phyloP scores from a whole-genome alignment of 768 basidiomycete genomes.

The Macrolepiota albuminosa region DNA sequence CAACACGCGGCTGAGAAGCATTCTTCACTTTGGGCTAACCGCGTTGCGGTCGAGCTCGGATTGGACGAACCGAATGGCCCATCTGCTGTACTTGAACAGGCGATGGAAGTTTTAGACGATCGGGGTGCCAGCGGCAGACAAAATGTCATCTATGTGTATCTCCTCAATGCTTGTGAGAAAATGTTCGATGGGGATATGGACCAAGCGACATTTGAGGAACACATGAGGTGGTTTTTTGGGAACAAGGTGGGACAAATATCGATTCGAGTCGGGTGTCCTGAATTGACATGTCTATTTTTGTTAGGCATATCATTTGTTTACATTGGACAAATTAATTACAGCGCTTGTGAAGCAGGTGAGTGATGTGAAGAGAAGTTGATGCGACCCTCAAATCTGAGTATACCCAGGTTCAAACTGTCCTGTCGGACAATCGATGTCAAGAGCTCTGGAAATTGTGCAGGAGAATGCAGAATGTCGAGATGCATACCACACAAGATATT shows the following conservation, averaged over 20 bases:
- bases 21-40: slow-evolving; percentile 65
- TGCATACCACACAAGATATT: slow-evolving; percentile 56
- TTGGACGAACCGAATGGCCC: slow-evolving; percentile 82
- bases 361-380: neutral
- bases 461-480: slow-evolving; percentile 49
- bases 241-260: slow-evolving; percentile 54
- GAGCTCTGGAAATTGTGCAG: slow-evolving; percentile 79
- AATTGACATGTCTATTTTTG: slow-evolving; percentile 22
- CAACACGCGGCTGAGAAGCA: slow-evolving; percentile 66
- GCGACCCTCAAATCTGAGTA: neutral
- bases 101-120: slow-evolving; percentile 55
- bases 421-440: slow-evolving; percentile 81
- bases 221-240: slow-evolving; percentile 92
- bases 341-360: slow-evolving; percentile 88
- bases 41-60: slow-evolving; percentile 78
- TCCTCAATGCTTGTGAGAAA: slow-evolving; percentile 89
- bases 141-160: slow-evolving; percentile 81
- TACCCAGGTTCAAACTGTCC: slow-evolving; percentile 76
- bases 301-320: slow-evolving; percentile 89
- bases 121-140: slow-evolving; percentile 39
- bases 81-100: slow-evolving; percentile 61
- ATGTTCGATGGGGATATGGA: slow-evolving; percentile 93
- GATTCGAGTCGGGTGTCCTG: slow-evolving; percentile 8
- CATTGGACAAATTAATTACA: slow-evolving; percentile 87
- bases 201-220: slow-evolving; percentile 89